Evolutionary conservation across 2,329 filamentous ascomycete species (phyloP), one percentile per base, ranked within the genome.

Genomic region (Dryadomyces quercivorus): DNA sequence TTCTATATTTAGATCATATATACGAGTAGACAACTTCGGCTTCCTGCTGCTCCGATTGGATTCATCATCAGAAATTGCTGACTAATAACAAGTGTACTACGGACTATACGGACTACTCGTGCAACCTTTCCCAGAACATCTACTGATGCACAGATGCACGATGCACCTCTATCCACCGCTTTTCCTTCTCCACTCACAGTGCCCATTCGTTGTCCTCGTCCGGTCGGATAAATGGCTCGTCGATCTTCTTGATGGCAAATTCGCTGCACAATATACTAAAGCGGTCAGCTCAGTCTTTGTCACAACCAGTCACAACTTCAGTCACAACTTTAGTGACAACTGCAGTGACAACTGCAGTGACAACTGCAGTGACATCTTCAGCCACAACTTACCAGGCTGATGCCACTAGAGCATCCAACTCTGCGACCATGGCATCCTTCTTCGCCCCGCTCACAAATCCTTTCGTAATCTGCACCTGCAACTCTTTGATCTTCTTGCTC

Each of bases 331-430:
- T n/a, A n/a, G n/a, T n/a, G n/a, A n/a, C n/a, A n/a, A n/a, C n/a
- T n/a, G n/a, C n/a, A n/a, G n/a, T n/a, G n/a, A n/a, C n/a, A n/a
- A n/a, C n/a, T n/a, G n/a, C n/a, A n/a, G n/a, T n/a, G n/a, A n/a
- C n/a, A n/a, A n/a, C n/a, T n/a, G n/a, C n/a, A n/a, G n/a, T n/a
- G n/a, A n/a, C n/a, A n/a, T n/a, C n/a, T n/a, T n/a, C n/a, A n/a
- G n/a, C n/a, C n/a, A 52, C 2, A 18, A 70, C 76, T 70, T 70
- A 94, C 88, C 91, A 98, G 65, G 88, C 84, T 56, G 86, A 86
- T 47, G 90, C 93, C 58, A 98, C 87, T 62, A 97, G 69, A n/a
- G 82, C 86, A 72, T 98, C 93, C 65, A 98, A 71, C 72, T 98
- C 93, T 61, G 81, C 82, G 51, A 95, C 85, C 63, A 92, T 85